A percentile compares a stretch with the other conserved stretches of the same genome.
Evolutionary conservation across 2,329 filamentous ascomycete genomes (phyloP).

Genomic region (Westerdykella ornata): DNA sequence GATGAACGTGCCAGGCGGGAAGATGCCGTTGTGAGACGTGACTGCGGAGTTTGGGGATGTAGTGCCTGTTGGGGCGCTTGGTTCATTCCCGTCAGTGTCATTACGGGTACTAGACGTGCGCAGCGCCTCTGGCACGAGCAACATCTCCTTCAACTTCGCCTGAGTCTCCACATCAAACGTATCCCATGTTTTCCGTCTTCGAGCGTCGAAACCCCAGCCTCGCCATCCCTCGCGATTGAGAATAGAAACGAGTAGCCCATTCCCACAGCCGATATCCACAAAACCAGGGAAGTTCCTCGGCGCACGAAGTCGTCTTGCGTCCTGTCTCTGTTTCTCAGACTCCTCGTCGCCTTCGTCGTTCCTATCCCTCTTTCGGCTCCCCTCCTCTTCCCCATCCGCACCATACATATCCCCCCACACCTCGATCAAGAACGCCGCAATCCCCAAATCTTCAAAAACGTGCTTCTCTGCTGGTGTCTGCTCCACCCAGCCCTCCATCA

Average conservation of each 20-base stretch:
- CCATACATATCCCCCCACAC: constrained; percentile 81
- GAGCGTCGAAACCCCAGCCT: constrained; percentile 89
- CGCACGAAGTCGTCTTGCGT: constrained; percentile 3
- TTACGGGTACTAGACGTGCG: constrained; percentile 5
- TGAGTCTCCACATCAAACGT: constrained; percentile 54
- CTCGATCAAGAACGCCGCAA: constrained; percentile 88
- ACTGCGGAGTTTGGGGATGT: neutral
- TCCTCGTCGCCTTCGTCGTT: constrained; percentile 3
- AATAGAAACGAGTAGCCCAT: constrained; percentile 81
- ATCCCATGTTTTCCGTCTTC: constrained; percentile 76
- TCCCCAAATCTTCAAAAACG: constrained; percentile 88
- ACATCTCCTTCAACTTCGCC: constrained; percentile 50
- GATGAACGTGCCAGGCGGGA: constrained; percentile 73
- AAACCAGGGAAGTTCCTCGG: constrained; percentile 67
- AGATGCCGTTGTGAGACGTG: constrained; percentile 55
- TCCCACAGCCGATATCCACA: constrained; percentile 93
- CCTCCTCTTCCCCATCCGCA: neutral
- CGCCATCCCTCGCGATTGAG: constrained; percentile 71
- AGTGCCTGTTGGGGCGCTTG: constrained; percentile 21
- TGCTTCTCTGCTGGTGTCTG: constrained; percentile 83
- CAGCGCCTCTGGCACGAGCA: constrained; percentile 54
- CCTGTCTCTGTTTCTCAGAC: constrained; percentile 6
- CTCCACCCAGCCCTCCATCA: constrained; percentile 78
- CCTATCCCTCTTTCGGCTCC: constrained; percentile 1
- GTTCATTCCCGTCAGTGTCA: neutral